A percentile compares a stretch with the other conserved stretches of the same genome.
These are phyloP conservation scores for Leccinum fuscescens DNA, from an alignment of 1,284 basidiomycete genomes.

Conservation along the genomic window DNA sequence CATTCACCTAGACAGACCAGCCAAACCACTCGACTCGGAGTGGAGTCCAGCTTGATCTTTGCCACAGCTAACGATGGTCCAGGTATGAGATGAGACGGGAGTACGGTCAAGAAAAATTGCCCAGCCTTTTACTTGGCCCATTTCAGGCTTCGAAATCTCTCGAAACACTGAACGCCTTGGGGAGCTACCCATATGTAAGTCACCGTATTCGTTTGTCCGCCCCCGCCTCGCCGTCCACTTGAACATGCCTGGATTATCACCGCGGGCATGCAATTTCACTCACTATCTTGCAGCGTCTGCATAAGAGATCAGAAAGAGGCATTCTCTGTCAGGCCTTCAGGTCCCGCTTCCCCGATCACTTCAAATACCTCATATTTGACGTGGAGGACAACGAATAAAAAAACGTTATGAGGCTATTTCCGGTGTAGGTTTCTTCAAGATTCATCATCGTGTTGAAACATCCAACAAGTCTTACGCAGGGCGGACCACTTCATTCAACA, in stretches of 20 bases:
- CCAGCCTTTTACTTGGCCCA: constrained; percentile 81
- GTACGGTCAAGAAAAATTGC: constrained; percentile 83
- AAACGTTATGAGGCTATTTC: constrained; percentile 84
- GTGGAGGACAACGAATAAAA: constrained; percentile 90
- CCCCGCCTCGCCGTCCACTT: neutral
- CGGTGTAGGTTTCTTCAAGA: constrained; percentile 47
- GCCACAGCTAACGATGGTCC: constrained; percentile 7
- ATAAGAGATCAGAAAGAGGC: constrained; percentile 86
- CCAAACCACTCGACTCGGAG: too few relatives aligned
- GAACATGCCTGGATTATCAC: neutral
- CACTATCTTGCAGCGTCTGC: constrained; percentile 58
- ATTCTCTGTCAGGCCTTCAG: constrained; percentile 72
- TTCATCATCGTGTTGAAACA: neutral
- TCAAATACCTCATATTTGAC: constrained; percentile 80
- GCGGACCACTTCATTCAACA: constrained; percentile 79
- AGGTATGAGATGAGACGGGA: constrained; percentile 95
- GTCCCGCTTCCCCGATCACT: constrained; percentile 72
- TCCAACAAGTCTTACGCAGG: constrained; percentile 36
- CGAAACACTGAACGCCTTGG: constrained; percentile 58
- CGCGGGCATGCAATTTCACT: neutral
- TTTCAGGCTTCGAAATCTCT: constrained; percentile 85
- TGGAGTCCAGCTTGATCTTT: neutral
- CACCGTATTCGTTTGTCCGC: constrained; percentile 2
- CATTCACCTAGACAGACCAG: too few relatives aligned
- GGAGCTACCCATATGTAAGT: constrained; percentile 87